Evolutionary conservation across 2,329 filamentous ascomycete genomes (phyloP), one percentile per base, ranked within the genome.

Genomic region (Cytospora chrysosperma): DNA sequence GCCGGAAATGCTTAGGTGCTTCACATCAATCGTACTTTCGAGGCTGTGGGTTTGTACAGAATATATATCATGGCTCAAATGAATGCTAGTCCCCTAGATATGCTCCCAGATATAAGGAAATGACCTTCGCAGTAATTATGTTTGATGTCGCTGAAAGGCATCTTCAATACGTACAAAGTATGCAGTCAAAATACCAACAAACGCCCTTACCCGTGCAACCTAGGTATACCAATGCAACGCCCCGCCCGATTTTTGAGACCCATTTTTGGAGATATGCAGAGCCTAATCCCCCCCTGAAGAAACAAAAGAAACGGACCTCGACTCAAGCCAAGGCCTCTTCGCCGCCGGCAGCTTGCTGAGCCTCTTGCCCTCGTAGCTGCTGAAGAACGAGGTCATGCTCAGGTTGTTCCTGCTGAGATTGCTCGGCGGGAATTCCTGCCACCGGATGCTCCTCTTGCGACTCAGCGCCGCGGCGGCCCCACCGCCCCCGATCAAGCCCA

Each of bases 361-460:
- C 54, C 64, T 64, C 56, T 50, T 64, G 12, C 64, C 64, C 32
- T 66, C 64, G 37, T 66, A 59, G 21, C 51, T 59, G 26, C 55
- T 59, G 9, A 64, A 53, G 10, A 61, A 43, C 17, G 59, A 61
- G 37, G 27, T 55, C 19, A 52, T 49, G 12, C 57, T 64, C 24
- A 66, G 50, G 27, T 59, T 66, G 28, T 21, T 61, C 19, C 59
- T 49, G 12, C 57, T 64, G 7, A 66, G 40, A n/a, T 63, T 66
- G 27, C 64, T 66, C 34, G 64, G 54, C 49, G 64, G 64, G 58
- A 66, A 66, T 55, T 66, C 64, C 27, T 66, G 64, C 64, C 64
- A 66, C 17, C 64, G 49, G 21, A 66, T 63, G 3, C 57, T 61
- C 43, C 62, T 59, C 57, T 66, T 66, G 26, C 64, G 54, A 24